A percentile compares a stretch with the other conserved stretches of the same genome.
Conservation (phyloP, 768 basidiomycete genomes). For the Serendipita vermifera region DNA sequence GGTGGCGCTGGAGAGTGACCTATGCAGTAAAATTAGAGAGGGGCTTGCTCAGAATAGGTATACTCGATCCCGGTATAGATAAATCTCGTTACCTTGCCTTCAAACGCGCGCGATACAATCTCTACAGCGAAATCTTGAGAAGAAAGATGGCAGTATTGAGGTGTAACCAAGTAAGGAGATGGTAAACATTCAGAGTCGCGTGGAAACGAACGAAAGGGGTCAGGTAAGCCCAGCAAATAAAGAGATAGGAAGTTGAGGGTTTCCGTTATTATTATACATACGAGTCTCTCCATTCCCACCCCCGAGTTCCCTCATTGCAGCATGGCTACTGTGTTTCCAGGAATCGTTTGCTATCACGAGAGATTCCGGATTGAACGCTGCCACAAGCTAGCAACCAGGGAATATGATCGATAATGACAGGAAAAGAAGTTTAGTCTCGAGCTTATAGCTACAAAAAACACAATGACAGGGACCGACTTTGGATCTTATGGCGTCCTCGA, state of each 20-base stretch:
- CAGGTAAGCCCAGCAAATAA: neutral
- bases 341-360: constrained; percentile 70
- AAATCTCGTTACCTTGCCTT: constrained; percentile 45
- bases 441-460: too few relatives aligned
- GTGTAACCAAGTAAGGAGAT: neutral
- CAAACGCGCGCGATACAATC: constrained; percentile 58
- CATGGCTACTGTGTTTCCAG: constrained; percentile 74
- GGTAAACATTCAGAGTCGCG: constrained; percentile 11
- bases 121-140: constrained; percentile 59
- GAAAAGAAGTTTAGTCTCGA: too few relatives aligned
- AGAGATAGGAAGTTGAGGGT: constrained; percentile 12
- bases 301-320: constrained; percentile 58
- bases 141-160: too few relatives aligned
- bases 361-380: constrained; percentile 45
- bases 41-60: neutral
- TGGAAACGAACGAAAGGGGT: constrained; percentile 15
- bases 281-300: constrained; percentile 69
- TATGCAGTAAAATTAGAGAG: neutral
- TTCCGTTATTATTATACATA: too few relatives aligned
- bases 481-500: too few relatives aligned
- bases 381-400: constrained; percentile 58
- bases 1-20: constrained; percentile 69
- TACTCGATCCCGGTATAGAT: neutral
- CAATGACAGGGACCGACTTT: too few relatives aligned
- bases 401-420: too few relatives aligned